Evolutionary conservation across 345 rosid species (phyloP), one percentile per base, ranked within the genome.

Genomic region (Geranium rotundifolium): DNA sequence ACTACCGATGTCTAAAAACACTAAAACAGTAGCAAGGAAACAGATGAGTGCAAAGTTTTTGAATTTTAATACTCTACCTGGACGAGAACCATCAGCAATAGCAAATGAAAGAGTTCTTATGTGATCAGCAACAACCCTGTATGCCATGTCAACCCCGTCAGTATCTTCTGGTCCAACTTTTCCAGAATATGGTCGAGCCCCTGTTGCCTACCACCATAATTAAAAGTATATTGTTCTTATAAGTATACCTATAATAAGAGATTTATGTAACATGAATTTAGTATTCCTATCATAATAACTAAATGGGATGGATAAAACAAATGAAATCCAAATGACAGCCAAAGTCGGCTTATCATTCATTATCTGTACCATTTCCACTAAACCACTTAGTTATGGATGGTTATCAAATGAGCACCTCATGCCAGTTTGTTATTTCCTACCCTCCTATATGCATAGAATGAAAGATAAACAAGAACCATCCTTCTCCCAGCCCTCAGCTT

Each of bases 21-120:
- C 52, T 7, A 46, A 0, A 46, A 46, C 52, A 46, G 3, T 46
- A 46, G 52, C 15, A 46, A 46, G 14, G 10, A 34, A 34, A 46
- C 52, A 46, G 52, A 46, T 54, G 19, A 55, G 17, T 56, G 55
- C 59, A 55, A 39, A 31, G 23, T 18, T 23, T 17, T 19, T 39
- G 57, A 31, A 41, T 19, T 19, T 41, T 29, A 29, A 57, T 58
- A 59, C 59, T 62, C 60, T 75, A 93, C 99, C 99, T 80, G 99
- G 99, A 65, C 92, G 81, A 72, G 99, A 89, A 63, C 99, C 97
- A 76, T 93, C 99, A 60, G 97, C 97, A 74, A 93, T 93, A 20
- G 97, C 97, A 85, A 93, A 82, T 16, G 97, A 90, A 29, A 93
- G 69, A 58, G 99, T 93, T 76, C 97, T 88, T 46, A 90, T 88